These are phyloP conservation scores for Guyanaporus albipodus DNA, from an alignment of 768 basidiomycete species.

Conservation along the genomic window DNA sequence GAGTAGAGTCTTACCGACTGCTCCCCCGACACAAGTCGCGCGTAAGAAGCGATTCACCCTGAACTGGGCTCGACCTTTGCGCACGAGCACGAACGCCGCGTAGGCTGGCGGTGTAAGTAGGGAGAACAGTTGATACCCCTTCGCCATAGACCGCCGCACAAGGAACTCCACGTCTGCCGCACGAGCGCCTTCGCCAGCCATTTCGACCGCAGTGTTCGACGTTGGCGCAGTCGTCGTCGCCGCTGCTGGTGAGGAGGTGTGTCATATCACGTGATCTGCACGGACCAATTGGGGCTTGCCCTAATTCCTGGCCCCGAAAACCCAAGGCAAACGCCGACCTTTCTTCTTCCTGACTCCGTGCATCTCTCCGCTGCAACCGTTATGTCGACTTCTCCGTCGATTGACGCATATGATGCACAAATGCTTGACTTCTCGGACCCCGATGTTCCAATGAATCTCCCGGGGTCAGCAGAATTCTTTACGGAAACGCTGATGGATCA, in stretches of 20 bases:
- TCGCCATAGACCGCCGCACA: slow-evolving; percentile 58
- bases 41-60: slow-evolving; percentile 61
- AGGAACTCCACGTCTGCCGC: slow-evolving; percentile 62
- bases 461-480: slow-evolving; percentile 44
- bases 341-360: slow-evolving; percentile 12
- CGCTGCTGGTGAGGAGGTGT: not conserved
- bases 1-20: slow-evolving; percentile 36
- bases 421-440: slow-evolving; percentile 62
- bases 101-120: slow-evolving; percentile 62
- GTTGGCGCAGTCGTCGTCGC: slow-evolving; percentile 9
- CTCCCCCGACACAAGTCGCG: slow-evolving; percentile 70
- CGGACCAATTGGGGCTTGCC: slow-evolving; percentile 28
- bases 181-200: slow-evolving; percentile 26
- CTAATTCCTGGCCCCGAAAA: slow-evolving; percentile 18
- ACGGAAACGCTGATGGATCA: slow-evolving; percentile 59
- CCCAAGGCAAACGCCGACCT: slow-evolving; percentile 15
- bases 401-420: slow-evolving; percentile 57
- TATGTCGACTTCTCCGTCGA: slow-evolving; percentile 29
- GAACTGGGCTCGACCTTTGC: slow-evolving; percentile 52
- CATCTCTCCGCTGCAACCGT: slow-evolving; percentile 11
- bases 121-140: slow-evolving; percentile 67
- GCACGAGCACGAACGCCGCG: slow-evolving; percentile 45
- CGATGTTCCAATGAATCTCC: slow-evolving; percentile 57
- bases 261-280: slow-evolving; percentile 27
- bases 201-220: slow-evolving; percentile 6